Base-by-base conservation (phyloP, 352 stramenopile species). In the Globisporangium barbulae region DNA sequence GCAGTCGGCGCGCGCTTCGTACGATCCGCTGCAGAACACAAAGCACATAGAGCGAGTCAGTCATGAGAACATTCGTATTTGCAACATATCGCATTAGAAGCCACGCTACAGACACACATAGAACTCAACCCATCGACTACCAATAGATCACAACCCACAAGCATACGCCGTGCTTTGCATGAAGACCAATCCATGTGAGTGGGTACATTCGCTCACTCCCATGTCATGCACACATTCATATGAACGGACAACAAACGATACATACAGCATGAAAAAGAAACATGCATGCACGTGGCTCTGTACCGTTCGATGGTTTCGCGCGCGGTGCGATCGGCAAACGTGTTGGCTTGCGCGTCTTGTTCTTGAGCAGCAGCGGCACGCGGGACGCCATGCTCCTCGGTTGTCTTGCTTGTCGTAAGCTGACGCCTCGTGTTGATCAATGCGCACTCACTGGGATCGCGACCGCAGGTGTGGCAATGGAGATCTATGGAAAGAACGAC, bases 361-460 rank as follows among this genome's bases (percentile, higher is more conserved):
- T 85, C 63, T 86, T 86, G 12, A 90, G 71, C 42, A 94, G 68
- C 59, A 94, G 75, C 67, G 85, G 85, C 52, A 94, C 85, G 33
- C 85, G 85, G 54, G 81, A 89, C 64, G 72, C 35, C 25, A 67
- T 67, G 37, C 30, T 62, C 56, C 45, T 25, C 28, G 6, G 13
- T 28, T 37, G 22, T 13, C 50, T 56, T 19, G 10, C 19, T 22
- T 12, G 42, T 8, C 41, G 28, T 53, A 28, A 9, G 15, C 44
- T 28, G 22, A 15, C n/a, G n/a, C n/a, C 9, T 54, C 5, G 37
- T 15, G 15, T n/a, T 19, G 25, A 22, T 19, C 10, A 41, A 17
- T 15, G 35, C 35, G 35, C 35, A 41, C 35, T 41, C 35, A 41
- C 12, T 15, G 35, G 19, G 13, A 53, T 53, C 47, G 17, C 21